Percentiles rank a stretch among this genome's conserved stretches.
Evolutionary conservation across 306 rosid genomes (phyloP).

Genomic region (Rosa chinensis): DNA sequence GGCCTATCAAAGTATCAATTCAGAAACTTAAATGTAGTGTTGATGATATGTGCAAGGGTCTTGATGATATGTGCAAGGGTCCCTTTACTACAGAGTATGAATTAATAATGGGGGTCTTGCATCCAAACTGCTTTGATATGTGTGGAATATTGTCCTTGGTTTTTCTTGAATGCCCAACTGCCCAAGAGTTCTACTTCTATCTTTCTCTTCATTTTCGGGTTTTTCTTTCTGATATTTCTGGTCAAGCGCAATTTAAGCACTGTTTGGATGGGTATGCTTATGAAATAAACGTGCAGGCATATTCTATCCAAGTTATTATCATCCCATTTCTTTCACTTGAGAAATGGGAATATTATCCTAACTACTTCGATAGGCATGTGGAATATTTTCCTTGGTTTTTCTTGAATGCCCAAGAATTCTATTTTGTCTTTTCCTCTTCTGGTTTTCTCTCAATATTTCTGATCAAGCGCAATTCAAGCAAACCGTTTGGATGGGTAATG

Average conservation of each 20-base stretch:
- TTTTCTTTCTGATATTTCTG: not conserved
- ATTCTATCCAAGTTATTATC: slow-evolving; percentile 4
- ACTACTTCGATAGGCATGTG: slow-evolving; percentile 1
- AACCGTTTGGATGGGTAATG: not conserved
- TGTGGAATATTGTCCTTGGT: not conserved
- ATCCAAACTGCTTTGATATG: slow-evolving; percentile 11
- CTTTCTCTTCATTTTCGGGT: not conserved
- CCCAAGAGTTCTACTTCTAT: not conserved
- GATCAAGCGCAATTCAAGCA: slow-evolving; percentile 3
- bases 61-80: slow-evolving; percentile 24
- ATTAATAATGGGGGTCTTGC: not conserved
- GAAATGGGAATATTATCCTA: not conserved
- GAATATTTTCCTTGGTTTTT: not conserved
- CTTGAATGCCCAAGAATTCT: not conserved
- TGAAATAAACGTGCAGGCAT: slow-evolving; percentile 25
- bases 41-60: slow-evolving; percentile 25
- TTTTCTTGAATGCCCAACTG: not conserved
- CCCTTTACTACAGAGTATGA: not conserved
- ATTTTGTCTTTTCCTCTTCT: not conserved
- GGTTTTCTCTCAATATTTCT: not conserved
- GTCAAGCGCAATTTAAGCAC: slow-evolving; percentile 2
- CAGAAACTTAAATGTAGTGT: slow-evolving; percentile 27
- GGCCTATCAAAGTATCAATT: slow-evolving; percentile 21
- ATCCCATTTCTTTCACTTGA: not conserved
- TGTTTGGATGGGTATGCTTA: not conserved